A percentile compares a stretch with the other conserved stretches of the same genome.
phyloP scores from a whole-genome alignment of 176 grass and related monocot genomes.

The Secale cereale region DNA sequence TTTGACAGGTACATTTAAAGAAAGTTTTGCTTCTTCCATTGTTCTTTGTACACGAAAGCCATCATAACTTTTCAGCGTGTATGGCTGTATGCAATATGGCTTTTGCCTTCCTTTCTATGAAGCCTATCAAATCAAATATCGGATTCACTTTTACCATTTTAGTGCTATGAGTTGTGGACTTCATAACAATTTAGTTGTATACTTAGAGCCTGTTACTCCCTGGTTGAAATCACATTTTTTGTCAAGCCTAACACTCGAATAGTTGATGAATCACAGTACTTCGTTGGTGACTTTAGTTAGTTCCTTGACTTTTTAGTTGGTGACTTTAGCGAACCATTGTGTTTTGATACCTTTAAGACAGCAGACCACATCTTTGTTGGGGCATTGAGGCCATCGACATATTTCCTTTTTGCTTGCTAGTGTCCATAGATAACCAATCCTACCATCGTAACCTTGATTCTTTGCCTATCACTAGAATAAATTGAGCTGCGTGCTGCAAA shows the following conservation, averaged over 20 bases:
- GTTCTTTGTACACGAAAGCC: slow-evolving; percentile 21
- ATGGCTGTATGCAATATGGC: background rate
- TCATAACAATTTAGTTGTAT: background rate
- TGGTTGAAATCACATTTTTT: background rate
- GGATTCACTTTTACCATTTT: background rate
- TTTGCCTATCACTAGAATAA: background rate
- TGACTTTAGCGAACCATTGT: background rate
- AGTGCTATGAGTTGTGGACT: background rate
- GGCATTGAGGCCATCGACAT: background rate
- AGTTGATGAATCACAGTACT: background rate
- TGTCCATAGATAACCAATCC: background rate
- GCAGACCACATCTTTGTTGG: no score
- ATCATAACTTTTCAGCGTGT: background rate
- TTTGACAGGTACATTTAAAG: slow-evolving; percentile 50
- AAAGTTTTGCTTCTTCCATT: slow-evolving; percentile 17
- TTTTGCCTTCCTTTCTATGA: background rate
- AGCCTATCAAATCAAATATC: background rate
- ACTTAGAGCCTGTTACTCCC: background rate
- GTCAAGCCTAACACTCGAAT: background rate
- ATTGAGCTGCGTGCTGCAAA: slow-evolving; percentile 13
- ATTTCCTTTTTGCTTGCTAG: background rate
- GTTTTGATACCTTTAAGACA: background rate
- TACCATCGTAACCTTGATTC: slow-evolving; percentile 9
- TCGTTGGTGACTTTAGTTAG: background rate
- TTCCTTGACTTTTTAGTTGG: background rate